These are phyloP conservation scores for Euphorbia peplus DNA, from an alignment of 345 rosid species.

Conservation along the genomic window DNA sequence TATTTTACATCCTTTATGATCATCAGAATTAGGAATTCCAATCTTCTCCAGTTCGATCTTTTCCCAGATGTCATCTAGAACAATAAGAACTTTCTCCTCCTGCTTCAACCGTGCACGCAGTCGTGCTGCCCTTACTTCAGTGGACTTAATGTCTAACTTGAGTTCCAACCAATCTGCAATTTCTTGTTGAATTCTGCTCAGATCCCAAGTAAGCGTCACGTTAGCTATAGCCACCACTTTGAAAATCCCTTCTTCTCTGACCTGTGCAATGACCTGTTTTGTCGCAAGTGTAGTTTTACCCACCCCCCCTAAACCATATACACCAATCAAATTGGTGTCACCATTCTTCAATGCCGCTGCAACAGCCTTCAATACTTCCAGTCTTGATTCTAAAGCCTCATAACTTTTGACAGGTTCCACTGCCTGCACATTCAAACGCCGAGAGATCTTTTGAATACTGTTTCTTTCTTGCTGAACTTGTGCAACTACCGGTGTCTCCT, in stretches of 20 bases:
- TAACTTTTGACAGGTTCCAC: constrained; percentile 1
- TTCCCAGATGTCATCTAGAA: constrained; percentile 16
- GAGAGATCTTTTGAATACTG: neutral
- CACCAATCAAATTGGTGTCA: neutral
- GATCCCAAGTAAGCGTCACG: neutral
- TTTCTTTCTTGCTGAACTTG: neutral
- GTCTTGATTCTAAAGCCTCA: constrained; percentile 16
- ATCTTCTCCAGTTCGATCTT: neutral
- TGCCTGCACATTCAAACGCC: neutral
- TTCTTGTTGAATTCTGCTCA: constrained; percentile 10
- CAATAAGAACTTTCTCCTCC: constrained; percentile 8
- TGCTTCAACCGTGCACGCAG: neutral
- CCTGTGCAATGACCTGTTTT: constrained; percentile 7
- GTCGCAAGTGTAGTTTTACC: constrained; percentile 17
- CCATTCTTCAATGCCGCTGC: neutral
- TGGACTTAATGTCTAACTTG: neutral
- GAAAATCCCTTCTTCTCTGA: neutral
- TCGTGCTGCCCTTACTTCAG: neutral
- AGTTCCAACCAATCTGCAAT: constrained; percentile 14
- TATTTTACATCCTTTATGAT: constrained; percentile 10
- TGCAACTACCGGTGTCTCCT: neutral
- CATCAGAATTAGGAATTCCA: neutral
- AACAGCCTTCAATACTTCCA: neutral
- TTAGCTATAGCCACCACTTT: constrained; percentile 4
- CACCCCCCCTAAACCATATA: constrained; percentile 14